These are phyloP conservation scores for Agaricus subrufescens DNA, from an alignment of 768 basidiomycete species.

Conservation along the genomic window DNA sequence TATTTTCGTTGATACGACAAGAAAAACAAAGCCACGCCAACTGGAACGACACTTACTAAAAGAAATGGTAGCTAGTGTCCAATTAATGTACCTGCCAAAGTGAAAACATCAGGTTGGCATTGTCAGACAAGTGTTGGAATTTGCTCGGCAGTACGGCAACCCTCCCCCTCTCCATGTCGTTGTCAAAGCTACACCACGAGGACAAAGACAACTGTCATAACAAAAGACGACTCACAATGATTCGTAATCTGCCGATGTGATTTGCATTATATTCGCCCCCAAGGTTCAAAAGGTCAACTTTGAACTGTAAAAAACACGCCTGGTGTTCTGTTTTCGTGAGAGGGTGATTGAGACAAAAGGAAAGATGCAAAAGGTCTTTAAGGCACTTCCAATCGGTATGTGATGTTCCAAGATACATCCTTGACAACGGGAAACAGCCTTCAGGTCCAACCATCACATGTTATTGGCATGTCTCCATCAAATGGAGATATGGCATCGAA, in stretches of 20 bases:
- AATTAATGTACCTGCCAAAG: background rate
- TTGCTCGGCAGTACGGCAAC: background rate
- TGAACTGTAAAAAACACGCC: background rate
- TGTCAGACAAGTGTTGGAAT: background rate
- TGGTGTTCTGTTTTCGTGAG: too few relatives aligned
- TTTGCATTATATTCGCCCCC: background rate
- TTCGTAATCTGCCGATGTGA: background rate
- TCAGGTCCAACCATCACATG: too few relatives aligned
- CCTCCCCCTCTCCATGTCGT: background rate
- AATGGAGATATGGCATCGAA: too few relatives aligned
- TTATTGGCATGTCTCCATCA: too few relatives aligned
- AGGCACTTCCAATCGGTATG: too few relatives aligned
- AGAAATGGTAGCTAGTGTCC: conserved; percentile 2
- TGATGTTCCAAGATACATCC: too few relatives aligned
- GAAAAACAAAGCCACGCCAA: background rate
- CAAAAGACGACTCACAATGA: background rate
- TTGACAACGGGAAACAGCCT: too few relatives aligned
- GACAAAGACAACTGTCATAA: background rate
- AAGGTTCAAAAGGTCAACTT: background rate
- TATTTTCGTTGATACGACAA: background rate
- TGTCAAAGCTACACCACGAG: background rate
- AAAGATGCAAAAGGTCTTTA: too few relatives aligned
- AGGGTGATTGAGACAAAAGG: too few relatives aligned
- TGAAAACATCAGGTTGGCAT: background rate
- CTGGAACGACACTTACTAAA: background rate